Percentiles rank a stretch among this genome's conserved stretches.
phyloP scores from a whole-genome alignment of 768 basidiomycete species.

The Lactifluus volemus region DNA sequence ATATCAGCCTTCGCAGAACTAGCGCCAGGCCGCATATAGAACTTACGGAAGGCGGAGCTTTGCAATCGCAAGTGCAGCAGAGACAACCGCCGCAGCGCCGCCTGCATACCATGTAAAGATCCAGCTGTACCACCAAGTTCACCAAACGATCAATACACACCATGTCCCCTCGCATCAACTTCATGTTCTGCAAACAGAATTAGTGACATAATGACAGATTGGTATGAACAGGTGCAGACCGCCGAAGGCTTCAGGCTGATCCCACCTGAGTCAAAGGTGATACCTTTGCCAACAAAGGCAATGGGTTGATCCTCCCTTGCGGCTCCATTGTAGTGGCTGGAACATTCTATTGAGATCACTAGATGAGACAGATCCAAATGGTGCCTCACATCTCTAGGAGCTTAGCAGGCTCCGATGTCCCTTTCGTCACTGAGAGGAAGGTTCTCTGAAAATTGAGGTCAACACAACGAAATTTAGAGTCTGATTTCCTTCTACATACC shows the following conservation, averaged over 20 bases:
- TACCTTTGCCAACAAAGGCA: constrained; percentile 79
- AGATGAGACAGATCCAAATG: not conserved
- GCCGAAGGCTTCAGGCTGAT: constrained; percentile 75
- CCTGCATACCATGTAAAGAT: constrained; percentile 29
- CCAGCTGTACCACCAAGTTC: not conserved
- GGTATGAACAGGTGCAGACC: constrained; percentile 31
- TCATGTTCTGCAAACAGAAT: constrained; percentile 50
- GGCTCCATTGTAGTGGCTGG: constrained; percentile 77
- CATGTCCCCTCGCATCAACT: constrained; percentile 83
- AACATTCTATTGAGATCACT: not conserved
- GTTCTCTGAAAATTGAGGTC: constrained; percentile 40
- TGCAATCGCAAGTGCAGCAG: constrained; percentile 69
- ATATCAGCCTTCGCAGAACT: not conserved
- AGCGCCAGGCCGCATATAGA: not conserved
- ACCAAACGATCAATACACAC: constrained; percentile 27
- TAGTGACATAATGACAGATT: not conserved
- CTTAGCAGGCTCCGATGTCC: constrained; percentile 76
- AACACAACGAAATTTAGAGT: not conserved
- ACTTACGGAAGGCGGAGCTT: constrained; percentile 72
- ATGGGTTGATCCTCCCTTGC: constrained; percentile 48
- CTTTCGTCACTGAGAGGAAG: constrained; percentile 82
- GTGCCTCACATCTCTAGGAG: constrained; percentile 67
- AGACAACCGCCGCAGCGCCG: constrained; percentile 72
- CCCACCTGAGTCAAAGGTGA: constrained; percentile 86
- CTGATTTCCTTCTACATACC: constrained; percentile 32